Percentiles rank a stretch among this genome's conserved stretches.
Conservation (phyloP, 306 rosid genomes). For the Heteromeles arbutifolia region DNA sequence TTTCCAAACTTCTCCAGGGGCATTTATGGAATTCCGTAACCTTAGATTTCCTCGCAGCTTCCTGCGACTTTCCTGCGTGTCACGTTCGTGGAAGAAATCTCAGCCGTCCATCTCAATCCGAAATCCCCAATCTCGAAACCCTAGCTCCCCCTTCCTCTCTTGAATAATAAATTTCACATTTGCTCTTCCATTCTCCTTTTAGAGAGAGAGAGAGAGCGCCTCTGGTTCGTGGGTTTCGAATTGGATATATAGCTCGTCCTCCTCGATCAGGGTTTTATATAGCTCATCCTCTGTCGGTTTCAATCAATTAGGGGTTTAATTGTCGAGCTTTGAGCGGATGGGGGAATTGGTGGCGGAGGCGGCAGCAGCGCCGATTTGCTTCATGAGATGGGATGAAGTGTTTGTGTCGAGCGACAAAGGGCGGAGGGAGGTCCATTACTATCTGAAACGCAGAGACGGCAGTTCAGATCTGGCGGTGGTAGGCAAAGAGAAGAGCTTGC, state of each 20-base stretch:
- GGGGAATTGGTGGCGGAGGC: slow-evolving; percentile 39
- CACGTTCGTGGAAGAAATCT: slow-evolving; percentile 23
- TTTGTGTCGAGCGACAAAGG: slow-evolving; percentile 53
- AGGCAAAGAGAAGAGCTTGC: slow-evolving; percentile 67
- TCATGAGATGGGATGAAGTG: slow-evolving; percentile 67
- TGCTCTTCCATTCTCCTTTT: neutral
- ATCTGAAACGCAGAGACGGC: slow-evolving; percentile 46
- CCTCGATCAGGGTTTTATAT: neutral
- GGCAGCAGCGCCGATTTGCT: slow-evolving; percentile 22
- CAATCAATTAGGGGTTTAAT: neutral
- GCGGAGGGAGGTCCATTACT: slow-evolving; percentile 62
- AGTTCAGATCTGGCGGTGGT: slow-evolving; percentile 70
- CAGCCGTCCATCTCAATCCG: slow-evolving; percentile 42
- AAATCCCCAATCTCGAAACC: slow-evolving; percentile 52
- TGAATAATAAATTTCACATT: slow-evolving; percentile 19
- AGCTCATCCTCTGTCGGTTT: neutral
- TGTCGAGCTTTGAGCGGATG: slow-evolving; percentile 21
- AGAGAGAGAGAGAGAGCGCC: slow-evolving; percentile 1
- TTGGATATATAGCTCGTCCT: neutral
- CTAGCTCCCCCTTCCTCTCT: slow-evolving; percentile 23
- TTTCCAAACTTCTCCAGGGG: neutral
- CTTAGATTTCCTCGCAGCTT: slow-evolving; percentile 37
- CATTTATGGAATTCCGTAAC: neutral
- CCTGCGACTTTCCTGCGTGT: slow-evolving; percentile 38
- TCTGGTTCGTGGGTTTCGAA: neutral